phyloP scores from a whole-genome alignment of 73 alveolate genomes.

The Durusdinium trenchii region DNA sequence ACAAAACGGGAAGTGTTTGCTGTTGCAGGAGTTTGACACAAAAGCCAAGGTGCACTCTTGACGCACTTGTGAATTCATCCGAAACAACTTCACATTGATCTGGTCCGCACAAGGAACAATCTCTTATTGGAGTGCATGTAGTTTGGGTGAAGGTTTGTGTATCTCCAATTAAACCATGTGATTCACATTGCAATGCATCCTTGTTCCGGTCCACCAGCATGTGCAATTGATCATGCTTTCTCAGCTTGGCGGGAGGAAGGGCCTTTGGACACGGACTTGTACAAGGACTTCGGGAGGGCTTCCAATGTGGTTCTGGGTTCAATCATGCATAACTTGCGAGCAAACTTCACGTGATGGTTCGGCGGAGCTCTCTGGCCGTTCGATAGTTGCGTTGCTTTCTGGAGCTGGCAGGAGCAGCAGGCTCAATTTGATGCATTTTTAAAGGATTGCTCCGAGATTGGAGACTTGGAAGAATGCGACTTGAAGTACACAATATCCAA shows the following conservation, averaged over 20 bases:
- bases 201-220: background rate
- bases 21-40: no score
- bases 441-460: background rate
- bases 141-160: no score
- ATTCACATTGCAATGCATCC: background rate
- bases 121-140: no score
- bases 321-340: no score
- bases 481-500: no score
- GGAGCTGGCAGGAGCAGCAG: background rate
- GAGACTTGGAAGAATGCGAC: background rate
- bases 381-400: background rate
- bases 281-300: background rate
- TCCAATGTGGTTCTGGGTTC: background rate
- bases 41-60: no score
- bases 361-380: background rate
- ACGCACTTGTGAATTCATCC: no score
- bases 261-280: constrained; percentile 2
- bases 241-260: background rate
- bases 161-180: background rate
- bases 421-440: background rate
- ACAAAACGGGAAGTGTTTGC: no score
- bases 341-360: no score
- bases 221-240: background rate
- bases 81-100: no score
- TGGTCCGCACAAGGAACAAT: no score